Evolutionary conservation across 352 stramenopile genomes (phyloP).

Genomic region (Globisporangium acanthophoron): DNA sequence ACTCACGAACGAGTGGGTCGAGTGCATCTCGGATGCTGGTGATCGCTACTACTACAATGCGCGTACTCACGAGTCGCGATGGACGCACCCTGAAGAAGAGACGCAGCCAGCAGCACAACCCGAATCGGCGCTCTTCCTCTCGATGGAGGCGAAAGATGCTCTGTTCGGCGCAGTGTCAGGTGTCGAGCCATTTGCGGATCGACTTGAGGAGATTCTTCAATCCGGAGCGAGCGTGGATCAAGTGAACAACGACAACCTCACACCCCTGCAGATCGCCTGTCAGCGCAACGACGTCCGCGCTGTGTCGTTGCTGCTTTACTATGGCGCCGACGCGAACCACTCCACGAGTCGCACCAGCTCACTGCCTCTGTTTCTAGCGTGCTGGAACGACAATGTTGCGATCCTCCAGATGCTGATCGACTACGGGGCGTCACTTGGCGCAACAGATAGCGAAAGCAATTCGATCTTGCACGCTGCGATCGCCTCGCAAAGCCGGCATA

Average conservation of each 20-base stretch:
- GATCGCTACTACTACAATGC: slow-evolving; percentile 73
- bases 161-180: slow-evolving; percentile 23
- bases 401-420: slow-evolving; percentile 47
- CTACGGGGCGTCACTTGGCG: slow-evolving; percentile 57
- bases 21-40: slow-evolving; percentile 40
- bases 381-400: slow-evolving; percentile 26
- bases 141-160: slow-evolving; percentile 5
- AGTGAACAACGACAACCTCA: slow-evolving; percentile 28
- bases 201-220: slow-evolving; percentile 33
- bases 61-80: slow-evolving; percentile 50
- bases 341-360: neutral
- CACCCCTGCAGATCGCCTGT: slow-evolving; percentile 43
- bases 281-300: slow-evolving; percentile 38
- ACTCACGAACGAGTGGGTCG: slow-evolving; percentile 28
- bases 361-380: slow-evolving; percentile 39
- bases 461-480: slow-evolving; percentile 80
- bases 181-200: slow-evolving; percentile 17
- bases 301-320: slow-evolving; percentile 37
- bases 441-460: slow-evolving; percentile 76
- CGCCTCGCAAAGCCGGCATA: slow-evolving; percentile 70
- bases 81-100: slow-evolving; percentile 27
- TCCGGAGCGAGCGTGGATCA: slow-evolving; percentile 29
- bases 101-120: neutral
- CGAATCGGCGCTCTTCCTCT: neutral
- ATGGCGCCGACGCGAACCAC: slow-evolving; percentile 35